These are phyloP conservation scores for Neoboletus subvelutipes DNA, from an alignment of 768 basidiomycete genomes.

Conservation along the genomic window DNA sequence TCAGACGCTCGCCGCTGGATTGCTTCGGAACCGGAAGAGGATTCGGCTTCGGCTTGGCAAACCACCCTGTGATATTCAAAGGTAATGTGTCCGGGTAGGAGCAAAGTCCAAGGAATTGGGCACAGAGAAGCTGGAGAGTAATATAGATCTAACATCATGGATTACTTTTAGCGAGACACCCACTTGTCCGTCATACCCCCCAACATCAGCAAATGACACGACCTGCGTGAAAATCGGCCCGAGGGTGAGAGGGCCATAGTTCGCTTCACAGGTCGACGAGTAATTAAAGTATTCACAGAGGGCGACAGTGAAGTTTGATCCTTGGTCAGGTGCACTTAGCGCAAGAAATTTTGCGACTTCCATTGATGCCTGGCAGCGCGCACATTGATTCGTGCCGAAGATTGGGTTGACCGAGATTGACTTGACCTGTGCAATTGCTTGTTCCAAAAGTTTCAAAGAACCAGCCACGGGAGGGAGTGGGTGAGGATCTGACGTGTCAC, in stretches of 20 bases:
- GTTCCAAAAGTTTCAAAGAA: conserved; percentile 43
- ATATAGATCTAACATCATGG: background rate
- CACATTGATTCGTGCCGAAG: conserved; percentile 55
- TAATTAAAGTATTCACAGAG: conserved; percentile 64
- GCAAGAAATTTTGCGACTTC: conserved; percentile 67
- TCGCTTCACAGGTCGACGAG: conserved; percentile 47
- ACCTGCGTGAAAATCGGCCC: conserved; percentile 72
- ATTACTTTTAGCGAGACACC: background rate
- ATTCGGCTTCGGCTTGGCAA: conserved; percentile 73
- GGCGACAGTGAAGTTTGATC: conserved; percentile 53
- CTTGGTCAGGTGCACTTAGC: conserved; percentile 59
- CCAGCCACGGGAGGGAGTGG: conserved; percentile 60
- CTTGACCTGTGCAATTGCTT: conserved; percentile 55
- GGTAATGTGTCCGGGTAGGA: conserved; percentile 55
- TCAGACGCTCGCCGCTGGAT: conserved; percentile 63
- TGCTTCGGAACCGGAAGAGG: conserved; percentile 58
- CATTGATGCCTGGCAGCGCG: conserved; percentile 57
- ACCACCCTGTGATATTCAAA: conserved; percentile 67
- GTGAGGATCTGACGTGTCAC: conserved; percentile 62
- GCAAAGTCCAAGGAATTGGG: conserved; percentile 58
- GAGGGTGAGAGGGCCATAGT: conserved; percentile 45
- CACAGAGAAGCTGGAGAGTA: conserved; percentile 50
- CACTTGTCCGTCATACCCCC: conserved; percentile 74
- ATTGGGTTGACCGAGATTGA: conserved; percentile 54
- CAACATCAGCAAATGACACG: conserved; percentile 65